phyloP scores from a whole-genome alignment of 192 early-diverging fungal genomes.

The Podila epigama region DNA sequence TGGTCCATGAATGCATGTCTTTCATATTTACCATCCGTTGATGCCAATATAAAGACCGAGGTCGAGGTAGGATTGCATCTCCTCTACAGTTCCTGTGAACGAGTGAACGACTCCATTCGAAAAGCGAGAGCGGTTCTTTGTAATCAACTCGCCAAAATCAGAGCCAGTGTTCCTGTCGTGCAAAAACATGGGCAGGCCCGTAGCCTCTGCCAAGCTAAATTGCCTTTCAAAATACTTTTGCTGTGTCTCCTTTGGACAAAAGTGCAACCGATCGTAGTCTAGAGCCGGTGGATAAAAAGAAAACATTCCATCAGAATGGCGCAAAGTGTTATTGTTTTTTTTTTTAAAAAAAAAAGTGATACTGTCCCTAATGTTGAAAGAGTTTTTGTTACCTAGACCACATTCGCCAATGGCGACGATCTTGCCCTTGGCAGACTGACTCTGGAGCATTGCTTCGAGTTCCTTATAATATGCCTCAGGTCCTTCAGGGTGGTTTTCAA shows the following conservation, averaged over 20 bases:
- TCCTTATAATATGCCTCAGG: slow-evolving; percentile 69
- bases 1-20: too few relatives aligned
- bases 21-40: slow-evolving; percentile 78
- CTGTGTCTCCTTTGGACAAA: slow-evolving; percentile 80
- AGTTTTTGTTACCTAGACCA: slow-evolving; percentile 66
- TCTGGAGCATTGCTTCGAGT: slow-evolving; percentile 54
- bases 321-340: too few relatives aligned
- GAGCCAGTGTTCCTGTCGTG: slow-evolving; percentile 85
- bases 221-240: slow-evolving; percentile 81
- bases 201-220: slow-evolving; percentile 76
- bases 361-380: background rate
- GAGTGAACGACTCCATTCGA: slow-evolving; percentile 88
- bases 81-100: slow-evolving; percentile 79
- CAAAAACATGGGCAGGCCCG: slow-evolving; percentile 89
- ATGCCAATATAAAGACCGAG: slow-evolving; percentile 91
- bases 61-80: slow-evolving; percentile 66
- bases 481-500: slow-evolving; percentile 61
- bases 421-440: slow-evolving; percentile 49
- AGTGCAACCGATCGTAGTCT: slow-evolving; percentile 93
- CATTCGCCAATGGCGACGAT: slow-evolving; percentile 96
- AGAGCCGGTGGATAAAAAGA: slow-evolving; percentile 1
- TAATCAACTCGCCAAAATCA: slow-evolving; percentile 76
- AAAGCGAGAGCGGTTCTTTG: slow-evolving; percentile 66
- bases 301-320: too few relatives aligned
- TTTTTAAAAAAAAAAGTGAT: too few relatives aligned